Evolutionary conservation across 805 yeast genomes (phyloP).

Genomic region (Cephaloascus fragrans): DNA sequence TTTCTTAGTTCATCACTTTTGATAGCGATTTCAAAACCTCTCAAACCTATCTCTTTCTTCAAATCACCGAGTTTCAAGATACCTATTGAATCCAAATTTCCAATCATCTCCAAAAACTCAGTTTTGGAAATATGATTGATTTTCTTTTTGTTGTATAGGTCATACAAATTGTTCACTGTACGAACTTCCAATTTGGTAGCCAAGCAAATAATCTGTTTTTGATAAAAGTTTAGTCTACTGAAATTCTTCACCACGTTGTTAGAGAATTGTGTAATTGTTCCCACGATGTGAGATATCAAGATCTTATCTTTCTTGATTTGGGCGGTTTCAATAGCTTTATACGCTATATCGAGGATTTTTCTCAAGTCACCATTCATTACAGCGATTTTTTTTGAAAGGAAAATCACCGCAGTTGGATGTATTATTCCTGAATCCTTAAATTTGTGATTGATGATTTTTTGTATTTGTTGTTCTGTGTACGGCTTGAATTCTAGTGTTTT

Average conservation of each 20-base stretch:
- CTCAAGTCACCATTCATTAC: neutral
- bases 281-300: neutral
- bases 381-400: neutral
- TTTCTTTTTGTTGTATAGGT: neutral
- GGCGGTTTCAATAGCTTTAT: neutral
- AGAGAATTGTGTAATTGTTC: neutral
- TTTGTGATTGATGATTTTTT: neutral
- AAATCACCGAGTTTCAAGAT: neutral
- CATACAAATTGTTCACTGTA: neutral
- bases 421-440: neutral
- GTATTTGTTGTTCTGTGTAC: neutral
- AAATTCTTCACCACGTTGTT: neutral
- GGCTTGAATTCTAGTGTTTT: neutral
- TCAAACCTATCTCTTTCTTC: neutral
- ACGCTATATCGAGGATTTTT: neutral
- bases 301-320: neutral
- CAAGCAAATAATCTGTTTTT: neutral
- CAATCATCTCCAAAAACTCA: neutral
- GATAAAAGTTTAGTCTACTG: neutral
- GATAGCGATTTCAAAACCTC: neutral
- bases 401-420: neutral
- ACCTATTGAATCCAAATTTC: neutral
- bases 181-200: neutral
- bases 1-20: neutral
- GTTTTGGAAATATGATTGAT: neutral